These are phyloP conservation scores for Dendrobium catenatum DNA, from an alignment of 106 monocot genomes.

Conservation along the genomic window DNA sequence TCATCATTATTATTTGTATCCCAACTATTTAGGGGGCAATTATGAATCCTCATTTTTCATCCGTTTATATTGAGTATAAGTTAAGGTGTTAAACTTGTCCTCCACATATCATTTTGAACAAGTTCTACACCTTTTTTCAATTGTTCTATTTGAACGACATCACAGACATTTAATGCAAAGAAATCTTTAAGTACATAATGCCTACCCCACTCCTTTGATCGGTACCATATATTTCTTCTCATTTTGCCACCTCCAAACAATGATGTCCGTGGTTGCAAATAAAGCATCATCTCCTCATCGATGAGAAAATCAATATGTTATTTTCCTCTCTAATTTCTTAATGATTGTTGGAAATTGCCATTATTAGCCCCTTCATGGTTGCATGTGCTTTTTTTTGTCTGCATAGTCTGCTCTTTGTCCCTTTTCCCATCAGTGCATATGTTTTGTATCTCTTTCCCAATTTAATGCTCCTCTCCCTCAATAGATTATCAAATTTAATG, in stretches of 20 bases:
- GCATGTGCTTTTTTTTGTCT: not conserved
- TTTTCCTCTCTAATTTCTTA: not conserved
- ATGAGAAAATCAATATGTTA: not conserved
- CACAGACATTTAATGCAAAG: not conserved
- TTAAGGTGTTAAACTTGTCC: too few species aligned
- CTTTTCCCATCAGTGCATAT: not conserved
- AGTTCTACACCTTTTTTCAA: not conserved
- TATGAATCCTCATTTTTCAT: too few species aligned
- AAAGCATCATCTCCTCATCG: not conserved
- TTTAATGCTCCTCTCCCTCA: too few species aligned
- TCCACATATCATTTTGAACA: not conserved
- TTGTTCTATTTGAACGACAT: not conserved
- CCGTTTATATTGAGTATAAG: too few species aligned
- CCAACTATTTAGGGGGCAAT: too few species aligned
- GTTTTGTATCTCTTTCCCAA: not conserved
- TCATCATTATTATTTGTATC: too few species aligned
- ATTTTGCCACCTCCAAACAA: not conserved
- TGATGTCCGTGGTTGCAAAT: not conserved
- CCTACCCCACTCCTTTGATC: not conserved
- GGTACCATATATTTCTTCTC: not conserved
- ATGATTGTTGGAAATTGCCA: not conserved
- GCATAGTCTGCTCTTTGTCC: not conserved
- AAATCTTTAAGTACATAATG: not conserved
- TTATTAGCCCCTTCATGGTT: not conserved
- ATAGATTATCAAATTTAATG: too few species aligned